Evolutionary conservation across 2,329 filamentous ascomycete species (phyloP).

Genomic region (Escovopsis sp.): DNA sequence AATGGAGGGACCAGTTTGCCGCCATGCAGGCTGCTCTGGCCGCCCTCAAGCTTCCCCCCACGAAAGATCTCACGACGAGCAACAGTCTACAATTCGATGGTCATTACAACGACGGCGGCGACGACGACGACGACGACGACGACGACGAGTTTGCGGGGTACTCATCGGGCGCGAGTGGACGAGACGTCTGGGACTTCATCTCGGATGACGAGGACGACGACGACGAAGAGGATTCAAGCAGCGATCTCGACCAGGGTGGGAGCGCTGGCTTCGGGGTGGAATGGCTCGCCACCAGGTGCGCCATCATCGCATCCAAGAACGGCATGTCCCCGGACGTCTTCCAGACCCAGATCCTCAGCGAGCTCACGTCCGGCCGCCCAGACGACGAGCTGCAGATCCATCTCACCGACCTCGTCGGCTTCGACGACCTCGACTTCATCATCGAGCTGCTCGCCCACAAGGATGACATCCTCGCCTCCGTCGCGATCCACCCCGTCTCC

Average conservation of each 20-base stretch:
- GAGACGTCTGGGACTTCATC: conserved; percentile 89
- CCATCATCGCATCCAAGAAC: conserved; percentile 47
- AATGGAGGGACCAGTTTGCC: conserved; percentile 75
- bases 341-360: conserved; percentile 58
- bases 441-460: conserved; percentile 77
- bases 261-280: conserved; percentile 33
- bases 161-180: conserved; percentile 45
- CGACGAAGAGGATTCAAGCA: conserved; percentile 47
- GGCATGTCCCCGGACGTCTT: conserved; percentile 57
- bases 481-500: conserved; percentile 18
- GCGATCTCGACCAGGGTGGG: conserved; percentile 12
- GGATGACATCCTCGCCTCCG: conserved; percentile 43
- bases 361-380: conserved; percentile 49
- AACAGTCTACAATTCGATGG: too few species aligned
- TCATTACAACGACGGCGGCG: conserved; percentile 13
- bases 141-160: conserved; percentile 43
- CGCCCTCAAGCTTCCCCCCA: conserved; percentile 40
- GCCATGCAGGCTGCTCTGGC: conserved; percentile 79
- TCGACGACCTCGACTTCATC: conserved; percentile 84
- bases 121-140: conserved; percentile 49
- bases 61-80: conserved; percentile 22
- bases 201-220: conserved; percentile 55
- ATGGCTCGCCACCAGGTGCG: conserved; percentile 62
- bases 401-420: conserved; percentile 79
- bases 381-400: conserved; percentile 86